Conservation (phyloP, 345 rosid species). For the Eucalyptus paniculata region DNA sequence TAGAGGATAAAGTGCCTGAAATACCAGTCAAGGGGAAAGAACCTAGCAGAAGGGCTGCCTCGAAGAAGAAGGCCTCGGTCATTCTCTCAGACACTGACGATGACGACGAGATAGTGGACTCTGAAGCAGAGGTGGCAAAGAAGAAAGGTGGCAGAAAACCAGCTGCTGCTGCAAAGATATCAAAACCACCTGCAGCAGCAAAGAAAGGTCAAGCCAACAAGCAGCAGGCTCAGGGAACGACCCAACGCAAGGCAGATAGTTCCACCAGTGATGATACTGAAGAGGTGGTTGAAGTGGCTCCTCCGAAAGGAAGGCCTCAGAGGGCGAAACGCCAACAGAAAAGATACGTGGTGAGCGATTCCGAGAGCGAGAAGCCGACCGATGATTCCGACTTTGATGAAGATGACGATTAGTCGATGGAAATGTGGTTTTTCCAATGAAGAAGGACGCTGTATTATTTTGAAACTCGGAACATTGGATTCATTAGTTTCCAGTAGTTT, state of each 20-base stretch:
- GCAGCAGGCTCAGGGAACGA: conserved; percentile 12
- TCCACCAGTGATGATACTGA: background rate
- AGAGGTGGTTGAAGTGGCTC: background rate
- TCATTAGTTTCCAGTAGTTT: background rate
- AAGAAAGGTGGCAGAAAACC: conserved; percentile 32
- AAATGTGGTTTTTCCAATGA: background rate
- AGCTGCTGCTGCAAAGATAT: conserved; percentile 12
- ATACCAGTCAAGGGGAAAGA: conserved; percentile 16
- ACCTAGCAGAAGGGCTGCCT: conserved; percentile 20
- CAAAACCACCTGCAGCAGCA: conserved; percentile 1
- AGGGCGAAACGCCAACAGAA: conserved; percentile 32
- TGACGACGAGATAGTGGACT: conserved; percentile 3
- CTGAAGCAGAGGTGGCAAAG: background rate
- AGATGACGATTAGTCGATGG: conserved; percentile 9
- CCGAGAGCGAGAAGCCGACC: conserved; percentile 27
- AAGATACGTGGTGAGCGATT: conserved; percentile 58
- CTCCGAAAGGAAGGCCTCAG: conserved; percentile 43
- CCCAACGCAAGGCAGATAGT: conserved; percentile 25
- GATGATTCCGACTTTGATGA: conserved; percentile 53
- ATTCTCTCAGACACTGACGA: conserved; percentile 17
- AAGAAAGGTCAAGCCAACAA: conserved; percentile 59
- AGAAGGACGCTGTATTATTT: background rate
- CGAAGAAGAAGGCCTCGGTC: conserved; percentile 17
- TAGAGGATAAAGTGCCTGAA: conserved; percentile 28
- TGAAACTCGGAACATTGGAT: background rate